Conservation (phyloP, 2,329 filamentous ascomycete species). For the Macrophomina tecta region DNA sequence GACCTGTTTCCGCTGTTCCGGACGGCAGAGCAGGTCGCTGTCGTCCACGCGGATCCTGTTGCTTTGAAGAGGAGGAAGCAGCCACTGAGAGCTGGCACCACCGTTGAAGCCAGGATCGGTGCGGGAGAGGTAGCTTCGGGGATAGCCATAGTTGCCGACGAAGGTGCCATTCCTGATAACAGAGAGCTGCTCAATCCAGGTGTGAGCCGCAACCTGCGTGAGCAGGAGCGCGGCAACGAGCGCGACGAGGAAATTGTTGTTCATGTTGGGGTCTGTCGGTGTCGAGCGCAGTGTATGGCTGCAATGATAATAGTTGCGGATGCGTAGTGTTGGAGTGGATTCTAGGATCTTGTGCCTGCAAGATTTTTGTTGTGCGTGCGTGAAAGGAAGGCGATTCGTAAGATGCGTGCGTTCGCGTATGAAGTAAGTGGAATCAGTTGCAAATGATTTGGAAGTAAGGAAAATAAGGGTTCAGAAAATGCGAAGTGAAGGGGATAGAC, state of each 20-base stretch:
- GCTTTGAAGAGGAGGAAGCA: conserved; percentile 62
- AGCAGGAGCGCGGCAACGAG: conserved; percentile 34
- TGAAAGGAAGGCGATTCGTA: conserved; percentile 2
- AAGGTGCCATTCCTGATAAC: conserved; percentile 79
- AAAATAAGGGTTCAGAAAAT: neutral
- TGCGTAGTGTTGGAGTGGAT: neutral
- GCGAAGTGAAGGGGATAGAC: conserved; percentile 14
- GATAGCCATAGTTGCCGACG: conserved; percentile 72
- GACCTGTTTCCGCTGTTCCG: conserved; percentile 62
- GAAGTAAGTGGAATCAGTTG: neutral
- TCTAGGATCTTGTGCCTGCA: conserved; percentile 18
- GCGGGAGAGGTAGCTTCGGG: conserved; percentile 72
- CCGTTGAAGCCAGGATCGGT: conserved; percentile 63
- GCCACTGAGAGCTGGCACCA: conserved; percentile 65
- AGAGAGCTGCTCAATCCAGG: conserved; percentile 80
- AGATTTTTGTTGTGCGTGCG: neutral
- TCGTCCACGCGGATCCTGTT: conserved; percentile 54
- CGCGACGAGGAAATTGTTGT: neutral
- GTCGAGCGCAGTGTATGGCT: neutral
- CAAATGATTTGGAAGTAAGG: conserved; percentile 1
- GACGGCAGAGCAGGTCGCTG: conserved; percentile 67
- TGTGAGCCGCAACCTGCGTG: conserved; percentile 58
- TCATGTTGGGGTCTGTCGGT: neutral
- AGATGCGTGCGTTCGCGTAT: neutral
- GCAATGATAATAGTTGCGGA: neutral